These are phyloP conservation scores for Entomortierella lignicola DNA, from an alignment of 192 early-diverging fungal genomes.

Conservation along the genomic window DNA sequence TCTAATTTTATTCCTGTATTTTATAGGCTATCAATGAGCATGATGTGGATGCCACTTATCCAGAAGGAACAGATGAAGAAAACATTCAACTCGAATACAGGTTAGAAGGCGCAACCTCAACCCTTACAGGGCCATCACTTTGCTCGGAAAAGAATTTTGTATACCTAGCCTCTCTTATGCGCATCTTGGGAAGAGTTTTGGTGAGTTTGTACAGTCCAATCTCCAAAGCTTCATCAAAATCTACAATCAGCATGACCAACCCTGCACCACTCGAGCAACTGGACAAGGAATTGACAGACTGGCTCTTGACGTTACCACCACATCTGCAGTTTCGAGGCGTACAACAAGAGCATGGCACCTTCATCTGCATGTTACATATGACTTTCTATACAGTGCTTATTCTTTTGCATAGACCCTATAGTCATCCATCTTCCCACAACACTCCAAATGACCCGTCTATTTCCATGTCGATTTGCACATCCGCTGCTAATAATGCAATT, in stretches of 20 bases:
- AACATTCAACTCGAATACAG: constrained; percentile 21
- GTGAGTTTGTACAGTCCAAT: constrained; percentile 61
- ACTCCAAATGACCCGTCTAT: constrained; percentile 39
- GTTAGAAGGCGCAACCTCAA: constrained; percentile 24
- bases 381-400: constrained; percentile 64
- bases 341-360: constrained; percentile 46
- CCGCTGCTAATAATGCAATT: constrained; percentile 57
- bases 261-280: constrained; percentile 62
- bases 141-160: constrained; percentile 40
- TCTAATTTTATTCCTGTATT: not conserved
- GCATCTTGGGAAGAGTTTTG: constrained; percentile 63
- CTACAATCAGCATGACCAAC: constrained; percentile 43
- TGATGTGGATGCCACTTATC: constrained; percentile 69
- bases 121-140: constrained; percentile 31
- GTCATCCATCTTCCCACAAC: constrained; percentile 27
- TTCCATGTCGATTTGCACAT: constrained; percentile 57
- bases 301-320: constrained; percentile 58
- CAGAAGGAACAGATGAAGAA: constrained; percentile 55
- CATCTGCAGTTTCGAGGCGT: constrained; percentile 63
- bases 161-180: constrained; percentile 57
- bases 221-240: constrained; percentile 45
- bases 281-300: constrained; percentile 59
- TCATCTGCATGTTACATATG: constrained; percentile 58
- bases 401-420: constrained; percentile 67
- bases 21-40: constrained; percentile 61